These are phyloP conservation scores for Ogataea hybrid DNA, from an alignment of 1,139 yeast species.

Conservation along the genomic window DNA sequence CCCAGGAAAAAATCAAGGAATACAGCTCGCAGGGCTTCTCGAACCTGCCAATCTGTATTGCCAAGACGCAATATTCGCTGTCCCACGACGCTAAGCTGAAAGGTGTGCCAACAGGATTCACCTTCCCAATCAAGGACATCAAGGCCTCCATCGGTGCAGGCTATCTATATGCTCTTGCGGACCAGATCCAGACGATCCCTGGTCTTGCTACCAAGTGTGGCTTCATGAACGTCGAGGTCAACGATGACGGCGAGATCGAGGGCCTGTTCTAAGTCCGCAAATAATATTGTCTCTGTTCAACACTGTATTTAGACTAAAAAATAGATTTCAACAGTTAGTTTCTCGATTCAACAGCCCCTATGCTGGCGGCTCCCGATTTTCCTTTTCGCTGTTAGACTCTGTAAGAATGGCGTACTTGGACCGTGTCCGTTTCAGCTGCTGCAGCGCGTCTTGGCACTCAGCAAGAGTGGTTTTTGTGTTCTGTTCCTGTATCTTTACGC, in stretches of 20 bases:
- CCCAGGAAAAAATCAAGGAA: constrained; percentile 76
- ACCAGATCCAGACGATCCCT: constrained; percentile 96
- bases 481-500: constrained; percentile 47
- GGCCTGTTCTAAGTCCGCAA: constrained; percentile 66
- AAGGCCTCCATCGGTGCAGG: constrained; percentile 97
- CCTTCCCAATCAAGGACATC: constrained; percentile 91
- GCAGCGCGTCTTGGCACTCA: constrained; percentile 33
- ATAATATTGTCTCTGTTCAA: constrained; percentile 8
- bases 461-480: constrained; percentile 27
- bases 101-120: constrained; percentile 95
- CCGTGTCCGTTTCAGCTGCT: constrained; percentile 22
- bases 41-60: constrained; percentile 91
- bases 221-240: constrained; percentile 94
- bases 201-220: constrained; percentile 97
- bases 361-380: constrained; percentile 6
- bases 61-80: constrained; percentile 95
- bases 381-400: constrained; percentile 5
- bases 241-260: constrained; percentile 89
- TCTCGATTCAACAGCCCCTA: not conserved
- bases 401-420: not conserved
- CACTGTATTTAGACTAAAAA: constrained; percentile 11
- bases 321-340: constrained; percentile 14
- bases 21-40: constrained; percentile 92
- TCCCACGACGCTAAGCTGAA: constrained; percentile 92
- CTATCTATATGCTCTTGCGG: constrained; percentile 93